Evolutionary conservation across 139 green algal genomes (phyloP).

Genomic region (Closterium sp.): DNA sequence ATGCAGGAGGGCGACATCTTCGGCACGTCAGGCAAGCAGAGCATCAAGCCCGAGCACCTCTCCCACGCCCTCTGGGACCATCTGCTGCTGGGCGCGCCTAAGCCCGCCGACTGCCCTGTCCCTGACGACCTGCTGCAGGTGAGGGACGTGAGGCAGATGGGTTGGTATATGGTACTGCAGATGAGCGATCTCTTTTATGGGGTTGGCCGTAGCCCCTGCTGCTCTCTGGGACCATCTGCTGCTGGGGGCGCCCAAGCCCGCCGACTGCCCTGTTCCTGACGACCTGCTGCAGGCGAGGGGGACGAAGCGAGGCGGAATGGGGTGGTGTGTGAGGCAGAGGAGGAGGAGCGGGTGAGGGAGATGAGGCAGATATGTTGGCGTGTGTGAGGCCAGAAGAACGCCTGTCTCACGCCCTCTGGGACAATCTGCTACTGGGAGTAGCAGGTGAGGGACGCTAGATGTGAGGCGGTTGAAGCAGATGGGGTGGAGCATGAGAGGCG

Average conservation of each 20-base stretch:
- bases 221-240: constrained; percentile 93
- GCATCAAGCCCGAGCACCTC: constrained; percentile 74
- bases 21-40: constrained; percentile 1
- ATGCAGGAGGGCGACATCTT: neutral
- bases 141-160: constrained; percentile 50
- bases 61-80: constrained; percentile 89
- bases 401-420: constrained; percentile 87
- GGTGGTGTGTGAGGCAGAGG: too few relatives aligned
- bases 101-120: constrained; percentile 62
- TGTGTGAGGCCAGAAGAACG: neutral
- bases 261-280: constrained; percentile 55
- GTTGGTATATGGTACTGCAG: too few relatives aligned
- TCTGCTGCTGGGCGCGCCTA: constrained; percentile 74
- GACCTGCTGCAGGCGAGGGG: constrained; percentile 56
- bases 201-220: too few relatives aligned
- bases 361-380: neutral
- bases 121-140: constrained; percentile 58
- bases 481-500: too few relatives aligned
- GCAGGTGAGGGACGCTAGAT: too few relatives aligned
- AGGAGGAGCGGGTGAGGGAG: too few relatives aligned
- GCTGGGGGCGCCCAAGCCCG: constrained; percentile 63
- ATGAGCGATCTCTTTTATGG: too few relatives aligned
- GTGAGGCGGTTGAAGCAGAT: too few relatives aligned
- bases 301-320: too few relatives aligned
- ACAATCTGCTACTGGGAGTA: constrained; percentile 74